phyloP scores from a whole-genome alignment of 495 filamentous ascomycete genomes.

The Parachaetomium inaequale region DNA sequence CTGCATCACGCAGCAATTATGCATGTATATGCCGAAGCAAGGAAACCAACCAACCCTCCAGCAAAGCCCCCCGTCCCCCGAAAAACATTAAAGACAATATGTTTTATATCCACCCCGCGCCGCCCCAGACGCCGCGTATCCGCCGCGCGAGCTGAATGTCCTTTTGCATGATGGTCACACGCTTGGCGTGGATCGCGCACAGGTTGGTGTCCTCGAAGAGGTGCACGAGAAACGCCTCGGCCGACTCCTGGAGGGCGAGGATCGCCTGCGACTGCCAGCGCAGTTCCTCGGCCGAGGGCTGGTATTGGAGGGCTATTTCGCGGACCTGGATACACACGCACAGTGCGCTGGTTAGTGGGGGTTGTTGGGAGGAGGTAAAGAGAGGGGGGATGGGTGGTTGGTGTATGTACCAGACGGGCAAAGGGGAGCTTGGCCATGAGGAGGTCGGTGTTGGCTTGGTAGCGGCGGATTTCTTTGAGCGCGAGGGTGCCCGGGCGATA shows the following conservation, averaged over 20 bases:
- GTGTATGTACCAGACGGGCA: constrained; percentile 64
- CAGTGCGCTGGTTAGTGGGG: not conserved
- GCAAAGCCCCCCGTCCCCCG: not conserved
- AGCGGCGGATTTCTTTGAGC: constrained; percentile 78
- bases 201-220: constrained; percentile 95
- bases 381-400: not conserved
- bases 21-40: not conserved
- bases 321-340: constrained; percentile 61
- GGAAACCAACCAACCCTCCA: not conserved
- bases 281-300: constrained; percentile 55
- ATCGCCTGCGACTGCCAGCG: constrained; percentile 94
- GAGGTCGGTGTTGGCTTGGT: constrained; percentile 79
- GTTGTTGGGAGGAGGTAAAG: not conserved
- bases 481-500: constrained; percentile 85
- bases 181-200: constrained; percentile 91
- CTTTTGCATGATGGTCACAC: constrained; percentile 97
- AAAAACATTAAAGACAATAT: not conserved
- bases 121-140: constrained; percentile 65
- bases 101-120: constrained; percentile 35
- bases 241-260: constrained; percentile 82
- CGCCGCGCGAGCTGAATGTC: constrained; percentile 87
- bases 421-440: constrained; percentile 81
- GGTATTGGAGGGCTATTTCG: constrained; percentile 65
- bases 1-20: not conserved
- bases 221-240: constrained; percentile 90